Evolutionary conservation across 129 eudicot species (phyloP), one percentile per base, ranked within the genome.

Genomic region (Artemisia annua): DNA sequence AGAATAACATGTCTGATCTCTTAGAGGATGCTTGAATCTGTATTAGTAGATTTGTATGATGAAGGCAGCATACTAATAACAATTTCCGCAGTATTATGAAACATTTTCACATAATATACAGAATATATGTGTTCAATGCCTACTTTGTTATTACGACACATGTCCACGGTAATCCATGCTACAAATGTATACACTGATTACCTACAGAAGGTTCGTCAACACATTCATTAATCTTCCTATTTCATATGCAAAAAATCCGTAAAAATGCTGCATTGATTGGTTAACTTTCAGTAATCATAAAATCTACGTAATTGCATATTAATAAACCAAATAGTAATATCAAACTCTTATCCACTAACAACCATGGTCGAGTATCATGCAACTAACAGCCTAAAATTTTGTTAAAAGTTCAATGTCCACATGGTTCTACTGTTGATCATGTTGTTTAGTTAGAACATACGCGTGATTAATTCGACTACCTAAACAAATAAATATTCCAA

Each of bases 361-460:
- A 0, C n/a, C 7, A 48, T 32, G 56, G 39, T 54, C 6, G 39
- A 63, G 35, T 61, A 65, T 65, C 59, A 44, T 75, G 58, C 73
- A 39, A 43, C 73, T 75, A 24, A 75, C 8, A 55, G 39, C 58
- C 59, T 53, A 75, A 55, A 52, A 66, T 51, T 51, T 3, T 11
- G 3, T 2, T 11, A 51, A 14, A 11, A n/a, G 15, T 51, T n/a
- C 16, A 51, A 13, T 51, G 5, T 11, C 56, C 56, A 51, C 4
- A 51, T 19, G 2, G 2, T 48, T 20, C 13, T 67, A 19, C 20
- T 48, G 57, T 48, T 67, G 14, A 48, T 48, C 71, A 67, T 39
- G 22, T 20, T 8, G 14, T 19, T 48, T n/a, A 46, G 19, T 22
- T 35, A 14, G 16, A 50, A 5, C 53, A 1, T 18, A 3, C 52